These are phyloP conservation scores for Nitzschia inconspicua DNA, from an alignment of 108 stramenopile genomes.

Conservation along the genomic window DNA sequence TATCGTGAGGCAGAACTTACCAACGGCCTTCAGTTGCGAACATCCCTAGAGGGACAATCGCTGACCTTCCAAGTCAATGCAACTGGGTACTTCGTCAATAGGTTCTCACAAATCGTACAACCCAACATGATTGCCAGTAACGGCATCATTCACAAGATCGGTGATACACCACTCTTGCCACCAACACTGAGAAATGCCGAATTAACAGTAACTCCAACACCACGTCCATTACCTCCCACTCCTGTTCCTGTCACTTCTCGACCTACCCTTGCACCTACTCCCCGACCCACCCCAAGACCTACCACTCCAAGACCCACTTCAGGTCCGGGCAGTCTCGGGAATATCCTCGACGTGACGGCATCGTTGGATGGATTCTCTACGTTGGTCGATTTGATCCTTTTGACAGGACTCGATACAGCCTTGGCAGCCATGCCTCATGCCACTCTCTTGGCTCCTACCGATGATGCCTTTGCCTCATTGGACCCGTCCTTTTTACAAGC, in stretches of 20 bases:
- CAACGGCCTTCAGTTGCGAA: background rate
- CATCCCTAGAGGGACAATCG: constrained; percentile 10
- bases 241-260: no score
- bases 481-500: no score
- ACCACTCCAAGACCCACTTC: no score
- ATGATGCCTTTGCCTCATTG: background rate
- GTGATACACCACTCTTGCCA: no score
- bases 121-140: constrained; percentile 15
- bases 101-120: constrained; percentile 9
- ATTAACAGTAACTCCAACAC: no score
- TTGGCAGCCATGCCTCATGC: background rate
- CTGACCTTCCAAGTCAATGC: constrained; percentile 9
- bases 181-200: no score
- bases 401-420: background rate
- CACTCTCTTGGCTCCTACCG: background rate
- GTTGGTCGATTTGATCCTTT: background rate
- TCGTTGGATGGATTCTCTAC: background rate
- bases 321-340: no score
- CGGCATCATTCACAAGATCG: constrained; percentile 22
- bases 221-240: no score
- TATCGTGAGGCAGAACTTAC: background rate
- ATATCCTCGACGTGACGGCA: no score
- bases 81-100: constrained; percentile 14
- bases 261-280: no score
- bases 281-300: no score